Percentiles rank a stretch among this genome's conserved stretches.
These are phyloP conservation scores for Suhomyces taliae DNA, from an alignment of 1,139 yeast species.

Conservation along the genomic window DNA sequence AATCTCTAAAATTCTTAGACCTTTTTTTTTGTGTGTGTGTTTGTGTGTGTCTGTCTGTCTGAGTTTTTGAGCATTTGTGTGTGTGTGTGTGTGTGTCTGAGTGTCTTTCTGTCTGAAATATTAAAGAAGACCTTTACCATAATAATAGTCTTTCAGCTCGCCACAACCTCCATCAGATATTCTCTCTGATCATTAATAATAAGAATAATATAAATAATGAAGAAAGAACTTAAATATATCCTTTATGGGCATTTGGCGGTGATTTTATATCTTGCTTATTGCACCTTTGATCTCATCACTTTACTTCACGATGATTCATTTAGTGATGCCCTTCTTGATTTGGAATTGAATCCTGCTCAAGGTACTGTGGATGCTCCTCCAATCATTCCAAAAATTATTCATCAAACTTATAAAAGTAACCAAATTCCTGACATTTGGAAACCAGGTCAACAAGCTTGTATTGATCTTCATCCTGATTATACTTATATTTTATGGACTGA, in stretches of 20 bases:
- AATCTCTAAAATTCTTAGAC: no score
- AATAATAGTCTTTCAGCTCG: no score
- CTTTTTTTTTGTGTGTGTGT: no score
- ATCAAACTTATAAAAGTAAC: conserved; percentile 83
- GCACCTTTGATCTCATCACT: conserved; percentile 73
- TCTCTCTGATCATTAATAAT: no score
- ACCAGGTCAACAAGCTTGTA: conserved; percentile 73
- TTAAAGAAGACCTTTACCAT: no score
- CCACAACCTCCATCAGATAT: no score
- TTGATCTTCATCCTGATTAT: conserved; percentile 80
- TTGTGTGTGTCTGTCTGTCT: background rate
- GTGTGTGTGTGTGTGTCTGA: background rate
- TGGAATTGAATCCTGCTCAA: conserved; percentile 54
- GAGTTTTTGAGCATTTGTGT: background rate
- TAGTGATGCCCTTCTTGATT: conserved; percentile 58
- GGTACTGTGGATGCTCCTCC: conserved; percentile 43
- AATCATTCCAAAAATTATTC: conserved; percentile 84
- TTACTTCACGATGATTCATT: conserved; percentile 71
- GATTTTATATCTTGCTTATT: conserved; percentile 57
- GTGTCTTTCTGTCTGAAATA: background rate
- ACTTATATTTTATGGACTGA: conserved; percentile 92
- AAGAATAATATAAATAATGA: conserved; percentile 28
- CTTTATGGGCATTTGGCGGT: conserved; percentile 57
- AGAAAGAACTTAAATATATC: conserved; percentile 61
- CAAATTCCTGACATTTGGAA: conserved; percentile 81